Evolutionary conservation across 495 filamentous ascomycete genomes (phyloP), one percentile per base, ranked within the genome.

Genomic region (Podospora anserina): DNA sequence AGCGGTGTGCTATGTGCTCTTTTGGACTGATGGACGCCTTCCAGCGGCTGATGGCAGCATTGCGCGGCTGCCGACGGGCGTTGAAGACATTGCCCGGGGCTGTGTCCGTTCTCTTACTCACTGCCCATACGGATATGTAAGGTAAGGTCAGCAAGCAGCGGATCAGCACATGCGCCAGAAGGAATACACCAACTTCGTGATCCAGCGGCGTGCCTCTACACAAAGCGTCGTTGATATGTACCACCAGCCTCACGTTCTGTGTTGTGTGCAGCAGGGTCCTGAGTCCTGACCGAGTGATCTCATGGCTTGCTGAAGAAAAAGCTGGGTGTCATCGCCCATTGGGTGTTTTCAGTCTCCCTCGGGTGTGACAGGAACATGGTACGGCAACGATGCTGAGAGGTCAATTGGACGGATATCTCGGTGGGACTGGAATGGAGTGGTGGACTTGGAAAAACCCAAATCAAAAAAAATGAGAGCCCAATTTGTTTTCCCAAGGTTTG

Each of bases 241-340:
- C 69, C 62, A 72, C 64, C 68, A 72, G 72, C 72, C 70, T 71
- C 72, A 74, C 67, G 1, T 57, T 56, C 56, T 61, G 28, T 56
- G 63, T 7, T 32, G 30, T 32, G 1, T 32, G 30, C 63, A 57
- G 54, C 58, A 62, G 34, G 34, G 13, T 7, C 18, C 28, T 16
- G 57, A 44, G 26, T 23, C 23, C 23, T 23, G 23, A 23, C 23
- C 23, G 54, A 64, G 63, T 69, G 69, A 66, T 74, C 67, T 69
- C 68, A 71, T 71, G 30, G 57, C 27, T 61, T 39, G 59, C 28
- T 19, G 23, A 58, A 58, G 55, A 58, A 56, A 56, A 4, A 20
- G 55, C n/a, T 58, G 55, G 55, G 55, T 7, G 3, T 58, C n/a
- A 58, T 2, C 9, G n/a, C 13, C 55, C 1, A 58, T 58, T 58